Evolutionary conservation across 1,284 basidiomycete genomes (phyloP).

Genomic region (Testicularia cyperi): DNA sequence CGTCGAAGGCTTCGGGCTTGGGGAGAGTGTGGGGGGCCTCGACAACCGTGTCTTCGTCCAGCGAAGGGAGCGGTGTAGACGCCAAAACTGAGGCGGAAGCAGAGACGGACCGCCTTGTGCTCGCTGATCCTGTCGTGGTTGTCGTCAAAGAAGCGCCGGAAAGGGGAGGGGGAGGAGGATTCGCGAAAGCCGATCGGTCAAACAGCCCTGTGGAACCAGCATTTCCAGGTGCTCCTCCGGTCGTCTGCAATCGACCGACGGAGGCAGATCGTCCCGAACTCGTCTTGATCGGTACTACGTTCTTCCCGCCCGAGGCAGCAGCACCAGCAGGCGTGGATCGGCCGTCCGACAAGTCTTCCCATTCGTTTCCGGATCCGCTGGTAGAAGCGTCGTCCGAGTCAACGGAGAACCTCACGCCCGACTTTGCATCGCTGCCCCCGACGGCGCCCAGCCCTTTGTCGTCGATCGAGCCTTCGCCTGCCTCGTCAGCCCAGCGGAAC

Average conservation of each 20-base stretch:
- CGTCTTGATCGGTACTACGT: conserved; percentile 10
- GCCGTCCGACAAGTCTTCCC: conserved; percentile 26
- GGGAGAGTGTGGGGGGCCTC: conserved; percentile 1
- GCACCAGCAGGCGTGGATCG: conserved; percentile 8
- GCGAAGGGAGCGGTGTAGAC: background rate
- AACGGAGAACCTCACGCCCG: background rate
- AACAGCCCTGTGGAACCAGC: background rate
- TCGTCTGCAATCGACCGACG: background rate
- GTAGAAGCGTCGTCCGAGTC: background rate
- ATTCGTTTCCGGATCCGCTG: conserved; percentile 23
- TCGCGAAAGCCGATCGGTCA: background rate
- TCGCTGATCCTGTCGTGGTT: too few relatives aligned
- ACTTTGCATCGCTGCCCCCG: background rate
- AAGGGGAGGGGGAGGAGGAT: background rate
- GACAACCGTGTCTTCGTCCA: background rate
- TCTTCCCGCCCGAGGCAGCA: background rate
- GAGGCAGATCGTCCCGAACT: background rate
- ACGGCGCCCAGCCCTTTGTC: conserved; percentile 65
- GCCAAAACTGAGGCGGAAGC: background rate
- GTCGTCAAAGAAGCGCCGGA: too few relatives aligned
- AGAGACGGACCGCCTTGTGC: background rate
- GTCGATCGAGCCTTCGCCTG: conserved; percentile 76
- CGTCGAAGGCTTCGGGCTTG: background rate
- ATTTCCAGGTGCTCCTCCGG: background rate
- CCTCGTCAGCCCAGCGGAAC: conserved; percentile 86